Conservation (phyloP, 2,329 filamentous ascomycete species). For the Pseudodiploospora longispora region DNA sequence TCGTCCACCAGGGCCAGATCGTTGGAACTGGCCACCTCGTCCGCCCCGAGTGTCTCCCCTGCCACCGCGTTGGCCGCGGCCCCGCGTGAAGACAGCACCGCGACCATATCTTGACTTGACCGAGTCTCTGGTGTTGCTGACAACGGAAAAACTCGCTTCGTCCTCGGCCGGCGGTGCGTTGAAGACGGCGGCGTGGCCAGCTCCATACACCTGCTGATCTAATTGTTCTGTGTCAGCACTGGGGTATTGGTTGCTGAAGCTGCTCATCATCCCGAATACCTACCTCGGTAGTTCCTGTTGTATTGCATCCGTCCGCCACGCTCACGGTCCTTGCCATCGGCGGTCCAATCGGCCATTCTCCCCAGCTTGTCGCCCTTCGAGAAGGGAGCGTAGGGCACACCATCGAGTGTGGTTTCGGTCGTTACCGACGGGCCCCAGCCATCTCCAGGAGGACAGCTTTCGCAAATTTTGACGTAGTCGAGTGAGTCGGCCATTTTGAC, state of each 20-base stretch:
- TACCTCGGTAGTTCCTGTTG: constrained; percentile 88
- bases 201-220: constrained; percentile 97
- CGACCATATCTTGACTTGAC: constrained; percentile 82
- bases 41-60: constrained; percentile 55
- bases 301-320: constrained; percentile 78
- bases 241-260: neutral
- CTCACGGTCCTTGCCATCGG: constrained; percentile 79
- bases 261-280: constrained; percentile 9
- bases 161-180: constrained; percentile 88
- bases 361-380: constrained; percentile 98
- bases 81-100: constrained; percentile 82
- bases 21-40: constrained; percentile 56
- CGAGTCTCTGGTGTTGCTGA: constrained; percentile 86
- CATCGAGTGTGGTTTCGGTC: constrained; percentile 80
- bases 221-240: constrained; percentile 1
- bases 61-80: constrained; percentile 68
- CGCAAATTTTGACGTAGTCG: constrained; percentile 54
- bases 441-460: constrained; percentile 64
- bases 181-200: constrained; percentile 79
- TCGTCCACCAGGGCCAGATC: constrained; percentile 61
- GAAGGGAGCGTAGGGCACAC: constrained; percentile 95
- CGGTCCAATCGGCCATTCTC: constrained; percentile 97
- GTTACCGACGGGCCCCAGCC: constrained; percentile 83
- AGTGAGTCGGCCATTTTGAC: constrained; percentile 46
- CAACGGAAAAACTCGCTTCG: constrained; percentile 94